Evolutionary conservation across 2,329 filamentous ascomycete species (phyloP).

Genomic region (Mollisia scopiformis): DNA sequence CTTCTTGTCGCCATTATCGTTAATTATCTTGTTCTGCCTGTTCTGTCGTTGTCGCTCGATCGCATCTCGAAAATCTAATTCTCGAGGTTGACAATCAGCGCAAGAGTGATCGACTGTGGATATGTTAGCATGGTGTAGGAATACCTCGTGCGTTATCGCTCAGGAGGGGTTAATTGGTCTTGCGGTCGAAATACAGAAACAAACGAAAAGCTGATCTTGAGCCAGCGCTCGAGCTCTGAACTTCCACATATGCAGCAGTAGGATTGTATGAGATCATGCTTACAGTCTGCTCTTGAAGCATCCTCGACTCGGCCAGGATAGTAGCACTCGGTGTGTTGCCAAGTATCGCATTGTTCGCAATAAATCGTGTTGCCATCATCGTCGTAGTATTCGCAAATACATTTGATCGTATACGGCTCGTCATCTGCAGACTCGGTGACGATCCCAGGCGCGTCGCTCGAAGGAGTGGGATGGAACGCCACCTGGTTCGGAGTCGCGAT

Average conservation of each 20-base stretch:
- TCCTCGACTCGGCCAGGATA: slow-evolving; percentile 76
- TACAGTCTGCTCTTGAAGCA: slow-evolving; percentile 70
- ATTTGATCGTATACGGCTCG: slow-evolving; percentile 94
- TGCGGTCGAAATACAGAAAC: too few relatives aligned
- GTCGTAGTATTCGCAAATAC: slow-evolving; percentile 90
- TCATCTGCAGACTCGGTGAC: slow-evolving; percentile 61
- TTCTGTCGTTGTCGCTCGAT: slow-evolving; percentile 70
- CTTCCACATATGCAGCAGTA: too few relatives aligned
- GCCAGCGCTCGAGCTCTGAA: too few relatives aligned
- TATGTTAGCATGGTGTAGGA: not conserved
- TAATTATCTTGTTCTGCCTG: slow-evolving; percentile 54
- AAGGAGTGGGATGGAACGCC: slow-evolving; percentile 25
- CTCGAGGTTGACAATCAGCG: slow-evolving; percentile 81
- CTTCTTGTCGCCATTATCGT: slow-evolving; percentile 65
- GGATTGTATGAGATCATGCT: not conserved
- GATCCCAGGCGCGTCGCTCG: slow-evolving; percentile 32
- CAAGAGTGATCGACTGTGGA: slow-evolving; percentile 86
- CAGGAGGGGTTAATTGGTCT: too few relatives aligned
- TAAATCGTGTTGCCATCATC: slow-evolving; percentile 98
- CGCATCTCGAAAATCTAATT: slow-evolving; percentile 73
- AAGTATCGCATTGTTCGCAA: slow-evolving; percentile 94
- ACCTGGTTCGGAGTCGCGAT: slow-evolving; percentile 36
- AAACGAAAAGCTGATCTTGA: too few relatives aligned
- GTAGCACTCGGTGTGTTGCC: slow-evolving; percentile 98
- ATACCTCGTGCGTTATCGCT: too few relatives aligned